Percentiles rank a stretch among this genome's conserved stretches.
phyloP scores from a whole-genome alignment of 768 basidiomycete genomes.

The Trametes gibbosa region DNA sequence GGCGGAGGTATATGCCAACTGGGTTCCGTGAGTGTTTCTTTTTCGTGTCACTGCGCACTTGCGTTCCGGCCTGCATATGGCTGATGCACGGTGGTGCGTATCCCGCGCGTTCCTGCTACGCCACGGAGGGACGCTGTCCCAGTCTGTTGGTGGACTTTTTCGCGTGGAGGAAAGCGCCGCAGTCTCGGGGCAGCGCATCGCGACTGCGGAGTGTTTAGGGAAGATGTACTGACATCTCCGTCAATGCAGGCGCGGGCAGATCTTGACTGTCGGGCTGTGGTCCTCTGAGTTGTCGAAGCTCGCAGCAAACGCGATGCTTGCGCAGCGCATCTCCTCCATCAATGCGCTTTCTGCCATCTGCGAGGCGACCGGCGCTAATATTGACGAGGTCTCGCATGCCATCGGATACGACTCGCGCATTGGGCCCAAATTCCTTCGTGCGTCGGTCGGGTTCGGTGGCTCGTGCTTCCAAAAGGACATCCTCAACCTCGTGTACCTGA shows the following conservation, averaged over 20 bases:
- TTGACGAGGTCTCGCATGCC: slow-evolving; percentile 94
- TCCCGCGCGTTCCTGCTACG: too few relatives aligned
- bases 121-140: neutral
- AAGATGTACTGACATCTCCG: neutral
- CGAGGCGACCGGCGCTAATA: slow-evolving; percentile 97
- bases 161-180: neutral
- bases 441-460: slow-evolving; percentile 95
- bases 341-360: slow-evolving; percentile 98
- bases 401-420: slow-evolving; percentile 92
- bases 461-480: slow-evolving; percentile 99
- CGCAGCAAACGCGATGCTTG: slow-evolving; percentile 99
- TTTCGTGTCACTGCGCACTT: neutral
- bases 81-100: too few relatives aligned
- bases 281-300: slow-evolving; percentile 98
- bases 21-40: slow-evolving; percentile 76
- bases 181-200: too few relatives aligned
- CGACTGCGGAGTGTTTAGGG: too few relatives aligned
- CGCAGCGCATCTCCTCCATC: slow-evolving; percentile 97
- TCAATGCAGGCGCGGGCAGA: slow-evolving; percentile 55
- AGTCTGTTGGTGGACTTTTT: neutral
- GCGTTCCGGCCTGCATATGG: neutral
- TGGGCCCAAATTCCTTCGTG: slow-evolving; percentile 93
- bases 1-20: slow-evolving; percentile 85
- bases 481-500: slow-evolving; percentile 96
- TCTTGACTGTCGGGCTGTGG: slow-evolving; percentile 96